Percentiles rank a stretch among this genome's conserved stretches.
These are phyloP conservation scores for Fusarium falciforme DNA, from an alignment of 2,329 filamentous ascomycete species.

Conservation along the genomic window DNA sequence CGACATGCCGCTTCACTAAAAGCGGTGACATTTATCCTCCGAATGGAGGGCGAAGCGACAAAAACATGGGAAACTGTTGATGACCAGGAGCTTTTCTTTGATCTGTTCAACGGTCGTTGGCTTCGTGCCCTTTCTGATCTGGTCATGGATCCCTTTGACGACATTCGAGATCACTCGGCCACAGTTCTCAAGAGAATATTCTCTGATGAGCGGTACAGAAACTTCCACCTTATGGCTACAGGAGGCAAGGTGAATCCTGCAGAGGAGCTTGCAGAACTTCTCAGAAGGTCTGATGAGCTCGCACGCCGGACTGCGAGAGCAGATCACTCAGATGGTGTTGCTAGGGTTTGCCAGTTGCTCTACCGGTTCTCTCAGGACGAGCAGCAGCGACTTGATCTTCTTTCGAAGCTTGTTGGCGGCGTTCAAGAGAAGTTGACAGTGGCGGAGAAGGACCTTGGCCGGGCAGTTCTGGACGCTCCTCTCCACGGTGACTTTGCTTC, in stretches of 20 bases:
- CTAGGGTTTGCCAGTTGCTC: conserved; percentile 78
- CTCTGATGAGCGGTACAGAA: conserved; percentile 50
- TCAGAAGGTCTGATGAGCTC: conserved; percentile 64
- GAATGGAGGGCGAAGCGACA: conserved; percentile 71
- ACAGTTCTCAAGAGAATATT: conserved; percentile 63
- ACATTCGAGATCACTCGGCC: conserved; percentile 75
- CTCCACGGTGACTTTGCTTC: conserved; percentile 78
- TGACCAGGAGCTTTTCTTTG: conserved; percentile 55
- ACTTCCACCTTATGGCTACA: conserved; percentile 35
- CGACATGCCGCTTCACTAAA: conserved; percentile 85
- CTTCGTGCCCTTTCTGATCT: conserved; percentile 79
- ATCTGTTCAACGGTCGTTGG: conserved; percentile 61
- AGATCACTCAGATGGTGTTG: conserved; percentile 92
- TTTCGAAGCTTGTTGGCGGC: conserved; percentile 67
- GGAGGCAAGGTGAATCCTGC: conserved; percentile 28
- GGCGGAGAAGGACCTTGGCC: conserved; percentile 73
- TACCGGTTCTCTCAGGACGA: conserved; percentile 65
- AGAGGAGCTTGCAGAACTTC: conserved; percentile 58
- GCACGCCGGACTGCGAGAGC: conserved; percentile 82
- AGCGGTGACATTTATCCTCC: conserved; percentile 74
- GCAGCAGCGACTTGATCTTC: conserved; percentile 60
- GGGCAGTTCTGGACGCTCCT: conserved; percentile 73
- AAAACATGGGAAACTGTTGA: conserved; percentile 53
- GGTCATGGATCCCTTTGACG: conserved; percentile 90
- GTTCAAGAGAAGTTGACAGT: conserved; percentile 73